Percentiles rank a stretch among this genome's conserved stretches.
Conservation (phyloP, 305 asterid genomes). For the Ruellia speciosa region DNA sequence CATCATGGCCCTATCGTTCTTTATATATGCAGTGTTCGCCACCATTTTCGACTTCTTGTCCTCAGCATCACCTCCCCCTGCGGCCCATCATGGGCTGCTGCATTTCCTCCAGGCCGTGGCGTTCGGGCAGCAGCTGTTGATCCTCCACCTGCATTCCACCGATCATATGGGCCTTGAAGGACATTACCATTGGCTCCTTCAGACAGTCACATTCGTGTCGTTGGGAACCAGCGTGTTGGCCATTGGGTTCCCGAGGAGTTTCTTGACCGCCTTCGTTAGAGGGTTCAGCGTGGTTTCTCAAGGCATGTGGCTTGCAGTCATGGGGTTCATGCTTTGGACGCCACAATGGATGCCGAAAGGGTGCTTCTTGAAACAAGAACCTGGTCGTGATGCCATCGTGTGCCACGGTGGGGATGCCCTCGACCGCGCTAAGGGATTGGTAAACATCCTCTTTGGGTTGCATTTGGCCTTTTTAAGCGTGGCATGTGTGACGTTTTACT, state of each 20-base stretch:
- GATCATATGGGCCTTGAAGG: conserved; percentile 53
- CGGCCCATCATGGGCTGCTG: conserved; percentile 24
- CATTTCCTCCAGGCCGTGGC: conserved; percentile 37
- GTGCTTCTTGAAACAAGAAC: conserved; percentile 28
- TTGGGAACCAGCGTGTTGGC: conserved; percentile 27
- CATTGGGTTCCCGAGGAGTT: conserved; percentile 25
- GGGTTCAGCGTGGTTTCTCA: conserved; percentile 27
- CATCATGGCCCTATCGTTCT: conserved; percentile 37
- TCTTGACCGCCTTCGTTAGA: conserved; percentile 33
- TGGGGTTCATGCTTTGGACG: conserved; percentile 46
- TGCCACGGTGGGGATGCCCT: conserved; percentile 36
- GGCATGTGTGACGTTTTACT: conserved; percentile 21
- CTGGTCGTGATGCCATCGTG: conserved; percentile 25
- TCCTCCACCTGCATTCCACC: conserved; percentile 47
- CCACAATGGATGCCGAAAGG: conserved; percentile 33
- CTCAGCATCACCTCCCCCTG: conserved; percentile 8
- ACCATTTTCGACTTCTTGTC: conserved; percentile 26
- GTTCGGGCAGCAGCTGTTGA: conserved; percentile 41
- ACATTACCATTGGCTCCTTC: conserved; percentile 47
- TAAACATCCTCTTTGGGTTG: conserved; percentile 37
- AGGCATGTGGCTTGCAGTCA: conserved; percentile 43
- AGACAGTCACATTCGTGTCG: conserved; percentile 27
- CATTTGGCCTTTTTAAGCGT: conserved; percentile 27
- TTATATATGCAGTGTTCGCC: conserved; percentile 34
- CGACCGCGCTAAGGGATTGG: conserved; percentile 40